A percentile compares a stretch with the other conserved stretches of the same genome.
phyloP scores from a whole-genome alignment of 441 rosid genomes.

The Erodium texanum region DNA sequence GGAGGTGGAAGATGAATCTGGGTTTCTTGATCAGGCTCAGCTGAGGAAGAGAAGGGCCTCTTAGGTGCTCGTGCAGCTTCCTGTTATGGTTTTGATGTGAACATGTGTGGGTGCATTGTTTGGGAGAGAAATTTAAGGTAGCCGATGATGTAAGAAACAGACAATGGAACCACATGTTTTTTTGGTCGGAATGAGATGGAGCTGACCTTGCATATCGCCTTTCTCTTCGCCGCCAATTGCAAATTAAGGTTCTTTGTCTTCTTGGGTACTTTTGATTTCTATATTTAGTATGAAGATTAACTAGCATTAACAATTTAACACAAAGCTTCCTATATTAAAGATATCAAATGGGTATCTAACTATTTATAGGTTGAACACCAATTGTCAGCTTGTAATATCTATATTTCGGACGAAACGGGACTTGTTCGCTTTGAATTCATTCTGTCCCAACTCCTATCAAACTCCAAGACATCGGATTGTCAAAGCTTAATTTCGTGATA shows the following conservation, averaged over 20 bases:
- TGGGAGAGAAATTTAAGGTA: background rate
- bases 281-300: background rate
- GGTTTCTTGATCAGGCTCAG: background rate
- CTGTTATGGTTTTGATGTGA: background rate
- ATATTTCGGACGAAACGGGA: too few species aligned
- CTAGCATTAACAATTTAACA: too few species aligned
- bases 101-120: conserved; percentile 27
- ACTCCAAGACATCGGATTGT: too few species aligned
- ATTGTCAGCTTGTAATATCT: too few species aligned
- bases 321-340: too few species aligned
- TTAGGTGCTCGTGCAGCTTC: conserved; percentile 7
- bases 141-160: conserved; percentile 2
- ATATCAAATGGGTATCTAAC: too few species aligned
- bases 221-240: background rate
- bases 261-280: background rate
- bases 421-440: too few species aligned
- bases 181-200: background rate
- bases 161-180: background rate
- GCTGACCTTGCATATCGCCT: background rate
- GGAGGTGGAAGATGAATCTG: background rate
- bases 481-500: too few species aligned
- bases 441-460: too few species aligned
- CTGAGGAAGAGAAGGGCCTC: background rate
- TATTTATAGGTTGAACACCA: too few species aligned
- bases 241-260: background rate